These are phyloP conservation scores for Xylaria castorea DNA, from an alignment of 495 filamentous ascomycete genomes.

Conservation along the genomic window DNA sequence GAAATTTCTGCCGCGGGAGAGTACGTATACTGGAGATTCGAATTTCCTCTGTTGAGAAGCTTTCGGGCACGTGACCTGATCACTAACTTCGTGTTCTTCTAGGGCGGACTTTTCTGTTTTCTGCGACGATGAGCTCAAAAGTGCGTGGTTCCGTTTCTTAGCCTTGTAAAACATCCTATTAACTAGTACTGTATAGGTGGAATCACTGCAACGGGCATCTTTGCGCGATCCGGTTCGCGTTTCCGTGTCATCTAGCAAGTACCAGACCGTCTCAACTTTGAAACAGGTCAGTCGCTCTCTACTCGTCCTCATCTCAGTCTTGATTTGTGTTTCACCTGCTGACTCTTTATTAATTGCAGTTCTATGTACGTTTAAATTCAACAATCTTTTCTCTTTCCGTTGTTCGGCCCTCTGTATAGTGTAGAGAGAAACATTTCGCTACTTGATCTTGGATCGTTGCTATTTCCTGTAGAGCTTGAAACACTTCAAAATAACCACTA, in stretches of 20 bases:
- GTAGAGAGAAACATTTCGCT: neutral
- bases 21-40: slow-evolving; percentile 33
- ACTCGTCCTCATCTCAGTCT: neutral
- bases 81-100: neutral
- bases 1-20: slow-evolving; percentile 82
- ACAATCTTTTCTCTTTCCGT: neutral
- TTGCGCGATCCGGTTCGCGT: slow-evolving; percentile 74
- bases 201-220: slow-evolving; percentile 86
- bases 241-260: slow-evolving; percentile 75
- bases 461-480: neutral
- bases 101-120: slow-evolving; percentile 83
- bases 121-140: slow-evolving; percentile 90
- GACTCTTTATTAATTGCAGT: slow-evolving; percentile 3
- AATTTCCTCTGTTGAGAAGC: neutral
- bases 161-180: neutral
- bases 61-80: neutral
- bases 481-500: neutral
- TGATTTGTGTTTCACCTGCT: neutral
- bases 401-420: neutral
- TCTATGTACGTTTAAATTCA: slow-evolving; percentile 19
- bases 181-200: slow-evolving; percentile 56
- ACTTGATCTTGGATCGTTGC: neutral
- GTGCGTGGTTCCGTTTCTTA: neutral
- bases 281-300: slow-evolving; percentile 54
- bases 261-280: slow-evolving; percentile 87